Base-by-base conservation (phyloP, 768 basidiomycete species). In the Crepidotus variabilis region DNA sequence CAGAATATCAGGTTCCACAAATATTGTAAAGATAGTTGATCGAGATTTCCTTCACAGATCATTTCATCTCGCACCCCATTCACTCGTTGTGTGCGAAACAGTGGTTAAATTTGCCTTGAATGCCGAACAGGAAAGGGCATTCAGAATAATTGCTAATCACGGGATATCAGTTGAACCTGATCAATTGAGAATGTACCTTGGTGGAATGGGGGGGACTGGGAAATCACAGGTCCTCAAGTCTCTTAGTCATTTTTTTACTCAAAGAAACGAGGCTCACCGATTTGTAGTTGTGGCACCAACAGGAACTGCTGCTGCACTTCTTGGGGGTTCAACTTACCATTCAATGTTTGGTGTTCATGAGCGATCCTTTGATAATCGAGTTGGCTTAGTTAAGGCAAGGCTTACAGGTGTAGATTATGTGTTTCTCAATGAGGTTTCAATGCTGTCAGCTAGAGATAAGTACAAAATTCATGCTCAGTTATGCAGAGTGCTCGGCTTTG, bases 381-480 rank as follows among this genome's bases (percentile, higher is more conserved):
- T 32, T 28, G 43, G 43, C n/a, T 6, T 9, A n/a, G 22, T 54
- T 4, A 47, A 54, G 45, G 43, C 18, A 21, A 39, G 52, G 21
- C 22, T 54, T 2, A 18, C 57, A 11, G 63, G 69, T n/a, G 70
- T 75, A 11, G 66, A 75, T 0, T 75, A 75, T 63, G 58, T 77
- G 1, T 75, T 78, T 47, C 54, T 78, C 8, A 73, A 78, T 66
- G 75, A 79, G 55, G 65, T 78, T 0, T 78, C 76, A 0, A 79
- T 79, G 77, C 28, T 78, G 3, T 60, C 63, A 0, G 71, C 70
- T 50, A 49, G 50, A 16, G 71, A 72, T n/a, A 24, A 73, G 50
- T 70, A 67, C 51, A 56, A 53, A 22, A 71, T 73, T 20, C 65
- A 66, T 52, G 51, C 54, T 2, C 56, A 63, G 16, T 32, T 72